Conservation (phyloP, 2,329 filamentous ascomycete species). For the Chaetomium strumarium region DNA sequence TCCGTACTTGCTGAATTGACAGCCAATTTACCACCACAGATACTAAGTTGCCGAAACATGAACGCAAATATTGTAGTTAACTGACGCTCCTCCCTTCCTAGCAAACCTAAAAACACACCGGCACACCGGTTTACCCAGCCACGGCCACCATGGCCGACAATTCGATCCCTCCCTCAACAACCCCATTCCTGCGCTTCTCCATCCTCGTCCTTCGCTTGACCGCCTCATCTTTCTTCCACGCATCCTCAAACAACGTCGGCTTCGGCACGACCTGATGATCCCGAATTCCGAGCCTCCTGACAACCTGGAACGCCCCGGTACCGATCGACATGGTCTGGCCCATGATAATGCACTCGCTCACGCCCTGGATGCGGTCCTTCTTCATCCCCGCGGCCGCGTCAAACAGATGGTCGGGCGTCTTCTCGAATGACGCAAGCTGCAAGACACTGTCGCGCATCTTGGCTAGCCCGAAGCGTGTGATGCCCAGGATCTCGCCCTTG, state of each 20-base stretch:
- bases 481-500: constrained; percentile 93
- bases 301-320: constrained; percentile 87
- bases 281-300: constrained; percentile 65
- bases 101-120: not conserved
- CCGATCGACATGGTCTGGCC: constrained; percentile 89
- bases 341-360: constrained; percentile 97
- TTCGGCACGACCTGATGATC: constrained; percentile 52
- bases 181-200: constrained; percentile 15
- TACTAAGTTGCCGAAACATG: not conserved
- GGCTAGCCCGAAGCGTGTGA: constrained; percentile 89
- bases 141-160: constrained; percentile 8
- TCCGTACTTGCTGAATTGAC: too few relatives aligned
- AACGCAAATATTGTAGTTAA: not conserved
- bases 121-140: not conserved
- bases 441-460: constrained; percentile 95
- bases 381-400: constrained; percentile 91
- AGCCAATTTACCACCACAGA: too few relatives aligned
- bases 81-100: not conserved
- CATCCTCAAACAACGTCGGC: constrained; percentile 66
- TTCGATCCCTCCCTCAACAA: constrained; percentile 2
- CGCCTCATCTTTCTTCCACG: constrained; percentile 41
- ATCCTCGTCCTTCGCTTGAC: constrained; percentile 16
- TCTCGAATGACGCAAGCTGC: constrained; percentile 93
- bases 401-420: constrained; percentile 95
- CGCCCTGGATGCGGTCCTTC: constrained; percentile 85